Base-by-base conservation (phyloP, 176 grass and related monocot species). In the Musa beccarii region DNA sequence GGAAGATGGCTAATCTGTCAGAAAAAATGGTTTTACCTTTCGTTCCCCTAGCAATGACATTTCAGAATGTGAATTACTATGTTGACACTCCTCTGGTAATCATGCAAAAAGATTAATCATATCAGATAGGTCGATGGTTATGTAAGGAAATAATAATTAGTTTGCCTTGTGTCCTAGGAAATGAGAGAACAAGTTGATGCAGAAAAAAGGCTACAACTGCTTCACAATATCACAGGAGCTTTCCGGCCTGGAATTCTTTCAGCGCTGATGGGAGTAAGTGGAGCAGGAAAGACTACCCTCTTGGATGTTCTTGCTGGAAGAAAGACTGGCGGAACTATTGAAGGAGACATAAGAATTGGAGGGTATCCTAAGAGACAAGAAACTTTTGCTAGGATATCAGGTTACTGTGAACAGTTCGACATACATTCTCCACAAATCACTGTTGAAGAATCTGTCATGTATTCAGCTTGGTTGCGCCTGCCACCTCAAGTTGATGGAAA, bases 251-350 rank as follows among this genome's bases (percentile, higher is more conserved):
- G 91, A 9, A 63, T 94, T 49, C 83, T 94, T 19, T 86, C 91
- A 15, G 91, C 75, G 10, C 68, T 94, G 59, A 94, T 94, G 91
- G 91, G 91, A 13, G 85, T 90, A 59, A 94, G 63, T 74, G 87
- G 91, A 70, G 91, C 91, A 20, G 91, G 91, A 12, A 94, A 94
- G 83, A 94, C 91, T 29, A 94, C 87, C 26, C 77, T 94, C 25
- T 82, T 94, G 76, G 87, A 94, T 86, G 87, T 94, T 76, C 91
- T 94, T 74, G 54, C 85, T 74, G 87, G 91, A 49, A 87, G 91
- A 51, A 94, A 94, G 84, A 94, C 87, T 13, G 87, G 83, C 1
- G 85, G 91, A 53, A 25, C 77, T 70, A 84, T 88, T n/a, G 83
- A 94, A 84, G 91, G 87, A 76, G 83, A 90, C 12, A 86, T 94